A percentile compares a stretch with the other conserved stretches of the same genome.
These are phyloP conservation scores for Rhododendron williamsianum DNA, from an alignment of 148 eudicot genomes.

Conservation along the genomic window DNA sequence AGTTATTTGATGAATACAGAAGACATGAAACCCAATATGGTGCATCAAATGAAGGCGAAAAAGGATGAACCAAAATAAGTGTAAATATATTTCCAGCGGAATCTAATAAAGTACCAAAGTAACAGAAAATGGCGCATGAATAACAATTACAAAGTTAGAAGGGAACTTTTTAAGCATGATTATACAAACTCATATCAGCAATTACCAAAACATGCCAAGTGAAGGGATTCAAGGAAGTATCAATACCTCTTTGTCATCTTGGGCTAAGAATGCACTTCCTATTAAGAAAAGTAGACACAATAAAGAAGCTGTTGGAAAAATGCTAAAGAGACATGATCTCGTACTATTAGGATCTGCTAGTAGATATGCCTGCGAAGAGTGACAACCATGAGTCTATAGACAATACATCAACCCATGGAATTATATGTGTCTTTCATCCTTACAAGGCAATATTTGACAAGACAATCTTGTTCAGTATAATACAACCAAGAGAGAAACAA, in stretches of 20 bases:
- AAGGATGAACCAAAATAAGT: neutral
- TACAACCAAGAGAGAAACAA: neutral
- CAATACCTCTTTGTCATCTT: slow-evolving; percentile 36
- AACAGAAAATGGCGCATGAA: neutral
- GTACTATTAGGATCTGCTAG: slow-evolving; percentile 33
- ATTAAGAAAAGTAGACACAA: slow-evolving; percentile 33
- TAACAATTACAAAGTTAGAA: neutral
- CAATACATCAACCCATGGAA: neutral
- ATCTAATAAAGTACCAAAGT: neutral
- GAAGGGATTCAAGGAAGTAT: neutral
- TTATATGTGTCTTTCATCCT: neutral
- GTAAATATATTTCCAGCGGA: neutral
- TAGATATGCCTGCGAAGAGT: slow-evolving; percentile 29
- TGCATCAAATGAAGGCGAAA: neutral
- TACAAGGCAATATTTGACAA: neutral
- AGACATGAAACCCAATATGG: neutral
- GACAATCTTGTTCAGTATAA: neutral
- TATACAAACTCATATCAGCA: neutral
- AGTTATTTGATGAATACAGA: neutral
- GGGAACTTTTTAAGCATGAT: neutral
- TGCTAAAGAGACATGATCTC: slow-evolving; percentile 34
- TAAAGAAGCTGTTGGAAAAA: slow-evolving; percentile 33
- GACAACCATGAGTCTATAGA: neutral
- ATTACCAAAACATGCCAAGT: neutral
- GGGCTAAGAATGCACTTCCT: slow-evolving; percentile 27